A percentile compares a stretch with the other conserved stretches of the same genome.
Conservation (phyloP, 805 yeast species). For the Teunomyces atbi region DNA sequence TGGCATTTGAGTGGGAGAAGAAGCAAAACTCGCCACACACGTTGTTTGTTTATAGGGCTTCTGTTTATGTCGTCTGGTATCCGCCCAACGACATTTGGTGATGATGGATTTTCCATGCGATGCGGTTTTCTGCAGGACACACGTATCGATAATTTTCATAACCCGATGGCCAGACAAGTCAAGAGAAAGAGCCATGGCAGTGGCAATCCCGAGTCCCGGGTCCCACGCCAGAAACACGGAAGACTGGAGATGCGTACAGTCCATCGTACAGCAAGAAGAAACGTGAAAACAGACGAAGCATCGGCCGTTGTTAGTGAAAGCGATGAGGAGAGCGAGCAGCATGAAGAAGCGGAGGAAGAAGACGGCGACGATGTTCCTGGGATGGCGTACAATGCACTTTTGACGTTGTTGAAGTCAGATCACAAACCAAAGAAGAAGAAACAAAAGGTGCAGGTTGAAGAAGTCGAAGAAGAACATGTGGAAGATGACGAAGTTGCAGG, state of each 20-base stretch:
- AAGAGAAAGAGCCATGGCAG: constrained; percentile 3
- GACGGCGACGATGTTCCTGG: constrained; percentile 25
- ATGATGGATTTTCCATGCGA: neutral
- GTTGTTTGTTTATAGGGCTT: too few species aligned
- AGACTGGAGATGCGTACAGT: constrained; percentile 61
- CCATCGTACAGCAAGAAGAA: constrained; percentile 51
- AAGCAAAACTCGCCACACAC: too few species aligned
- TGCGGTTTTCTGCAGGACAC: constrained; percentile 2
- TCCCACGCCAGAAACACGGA: constrained; percentile 40
- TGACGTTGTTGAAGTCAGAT: constrained; percentile 57
- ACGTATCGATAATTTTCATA: neutral
- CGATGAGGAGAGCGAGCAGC: neutral
- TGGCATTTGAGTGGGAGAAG: too few species aligned
- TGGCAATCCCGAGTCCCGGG: neutral
- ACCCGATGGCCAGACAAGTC: constrained; percentile 6
- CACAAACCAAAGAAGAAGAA: constrained; percentile 22
- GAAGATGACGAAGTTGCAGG: constrained; percentile 25
- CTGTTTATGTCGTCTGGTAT: neutral
- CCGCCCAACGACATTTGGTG: neutral
- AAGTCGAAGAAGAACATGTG: constrained; percentile 8
- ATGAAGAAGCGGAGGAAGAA: constrained; percentile 16
- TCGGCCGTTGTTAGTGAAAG: neutral
- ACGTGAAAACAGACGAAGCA: constrained; percentile 12
- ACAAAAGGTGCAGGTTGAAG: constrained; percentile 6
- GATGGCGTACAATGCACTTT: constrained; percentile 63